Percentiles rank a stretch among this genome's conserved stretches.
These are phyloP conservation scores for Agastache rugosa DNA, from an alignment of 257 asterid species.

Conservation along the genomic window DNA sequence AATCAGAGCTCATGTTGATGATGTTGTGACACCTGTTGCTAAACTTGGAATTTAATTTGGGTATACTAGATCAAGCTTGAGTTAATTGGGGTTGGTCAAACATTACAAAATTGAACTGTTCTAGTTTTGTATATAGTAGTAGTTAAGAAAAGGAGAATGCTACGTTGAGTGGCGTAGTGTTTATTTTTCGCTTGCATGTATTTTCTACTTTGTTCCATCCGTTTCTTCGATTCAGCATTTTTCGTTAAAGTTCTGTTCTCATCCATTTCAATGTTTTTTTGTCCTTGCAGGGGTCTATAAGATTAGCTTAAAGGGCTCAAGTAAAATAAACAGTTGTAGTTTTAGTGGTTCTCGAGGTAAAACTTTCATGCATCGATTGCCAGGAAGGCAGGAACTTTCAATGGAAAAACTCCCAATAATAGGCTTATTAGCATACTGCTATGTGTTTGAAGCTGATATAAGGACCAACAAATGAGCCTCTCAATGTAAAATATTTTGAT, in stretches of 20 bases:
- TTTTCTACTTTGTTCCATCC: background rate
- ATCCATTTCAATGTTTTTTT: background rate
- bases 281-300: conserved; percentile 56
- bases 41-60: background rate
- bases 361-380: background rate
- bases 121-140: background rate
- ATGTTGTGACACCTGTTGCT: background rate
- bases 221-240: background rate
- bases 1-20: background rate
- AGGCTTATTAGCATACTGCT: background rate
- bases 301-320: background rate
- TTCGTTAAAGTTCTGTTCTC: background rate
- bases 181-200: background rate
- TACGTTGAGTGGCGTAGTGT: background rate
- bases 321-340: background rate
- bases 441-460: background rate
- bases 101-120: background rate
- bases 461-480: background rate
- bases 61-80: background rate
- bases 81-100: background rate
- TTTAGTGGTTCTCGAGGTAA: background rate
- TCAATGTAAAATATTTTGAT: too few species aligned
- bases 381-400: background rate
- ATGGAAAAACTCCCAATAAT: background rate
- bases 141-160: background rate